A percentile compares a stretch with the other conserved stretches of the same genome.
Evolutionary conservation across 2,329 filamentous ascomycete species (phyloP).

Genomic region (Fusarium subglutinans): DNA sequence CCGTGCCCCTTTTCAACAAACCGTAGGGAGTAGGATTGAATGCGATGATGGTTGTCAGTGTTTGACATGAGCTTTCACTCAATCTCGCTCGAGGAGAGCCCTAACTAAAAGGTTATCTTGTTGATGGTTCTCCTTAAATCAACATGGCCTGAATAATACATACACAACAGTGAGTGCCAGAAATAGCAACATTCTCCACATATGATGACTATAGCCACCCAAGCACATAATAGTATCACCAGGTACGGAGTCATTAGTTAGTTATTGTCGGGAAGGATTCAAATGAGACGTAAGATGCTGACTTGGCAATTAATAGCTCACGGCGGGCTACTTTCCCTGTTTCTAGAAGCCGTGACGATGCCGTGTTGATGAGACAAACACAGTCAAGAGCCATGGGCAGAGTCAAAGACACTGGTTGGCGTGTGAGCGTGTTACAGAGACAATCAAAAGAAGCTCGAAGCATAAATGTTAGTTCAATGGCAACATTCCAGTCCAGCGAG

Average conservation of each 20-base stretch:
- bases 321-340: neutral
- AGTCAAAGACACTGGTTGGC: neutral
- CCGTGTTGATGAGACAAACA: slow-evolving; percentile 1
- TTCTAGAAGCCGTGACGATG: neutral
- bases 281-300: neutral
- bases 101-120: slow-evolving; percentile 21
- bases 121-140: neutral
- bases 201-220: neutral
- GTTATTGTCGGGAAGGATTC: neutral
- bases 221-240: neutral
- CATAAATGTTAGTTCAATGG: neutral
- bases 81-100: slow-evolving; percentile 25
- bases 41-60: neutral
- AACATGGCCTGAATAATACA: neutral
- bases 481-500: neutral
- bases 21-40: neutral
- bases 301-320: neutral
- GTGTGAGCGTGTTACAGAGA: neutral
- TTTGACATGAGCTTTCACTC: neutral
- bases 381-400: neutral
- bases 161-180: neutral
- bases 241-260: neutral
- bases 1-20: slow-evolving; percentile 7
- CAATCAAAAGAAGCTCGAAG: neutral
- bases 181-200: slow-evolving; percentile 27